Evolutionary conservation across 139 green algal genomes (phyloP), one percentile per base, ranked within the genome.

Genomic region (Haematococcus sp.): DNA sequence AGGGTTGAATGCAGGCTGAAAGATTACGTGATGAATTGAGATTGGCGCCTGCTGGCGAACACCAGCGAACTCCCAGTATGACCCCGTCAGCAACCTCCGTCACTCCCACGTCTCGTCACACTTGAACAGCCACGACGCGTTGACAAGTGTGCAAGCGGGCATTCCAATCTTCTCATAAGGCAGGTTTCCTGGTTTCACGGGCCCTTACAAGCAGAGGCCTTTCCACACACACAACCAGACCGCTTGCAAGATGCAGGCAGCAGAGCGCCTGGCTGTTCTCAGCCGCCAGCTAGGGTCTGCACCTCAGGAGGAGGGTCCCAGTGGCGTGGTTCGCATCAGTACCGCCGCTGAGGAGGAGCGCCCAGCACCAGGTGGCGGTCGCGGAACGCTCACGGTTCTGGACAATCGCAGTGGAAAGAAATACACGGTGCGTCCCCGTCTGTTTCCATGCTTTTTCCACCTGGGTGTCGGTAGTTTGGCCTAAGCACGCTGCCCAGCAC

Each of bases 381-480:
- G 66, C 22, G 94, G 94, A 40, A 92, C 78, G 2, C 86, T 98
- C 0, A 91, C 81, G 11, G 80, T 97, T 0, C 76, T 86, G 1
- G 94, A 98, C 86, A 91, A 90, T 30, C 81, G 94, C 68, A 98
- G 90, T 2, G 93, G 91, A 20, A 95, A 94, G 76, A 91, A 86
- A 63, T 98, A 98, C 71, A 87, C 87, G 76, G 87, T 91, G 43
- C 30, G 85, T 40, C 33, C n/a, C n/a, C 19, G 66, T 54, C 19
- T n/a, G n/a, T 61, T 27, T 32, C 22, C 54, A 13, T 27, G 7
- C 23, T 19, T 61, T 27, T 61, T 61, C 9, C 54, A 61, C 23
- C 22, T 27, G 23, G 23, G 23, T 32, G 9, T 19, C n/a, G 54
- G 54, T 28, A 19, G 9, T 9, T 61, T 61, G 23, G 22, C 17